A percentile compares a stretch with the other conserved stretches of the same genome.
Conservation (phyloP, 441 rosid species). For the Melastoma candidum region DNA sequence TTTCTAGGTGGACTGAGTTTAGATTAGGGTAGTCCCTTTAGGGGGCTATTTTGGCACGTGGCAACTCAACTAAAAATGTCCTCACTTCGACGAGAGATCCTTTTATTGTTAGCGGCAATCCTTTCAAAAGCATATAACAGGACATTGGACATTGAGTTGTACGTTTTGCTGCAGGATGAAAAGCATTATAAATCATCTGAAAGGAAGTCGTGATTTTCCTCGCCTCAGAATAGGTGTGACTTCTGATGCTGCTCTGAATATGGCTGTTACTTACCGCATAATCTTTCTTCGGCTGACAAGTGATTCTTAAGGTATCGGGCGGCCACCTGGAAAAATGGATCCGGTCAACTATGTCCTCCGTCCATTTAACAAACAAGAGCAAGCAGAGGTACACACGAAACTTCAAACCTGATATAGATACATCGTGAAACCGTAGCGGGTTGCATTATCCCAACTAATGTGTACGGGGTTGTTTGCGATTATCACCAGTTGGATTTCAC, state of each 20-base stretch:
- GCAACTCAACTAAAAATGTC: background rate
- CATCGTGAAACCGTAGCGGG: background rate
- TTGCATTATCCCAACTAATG: background rate
- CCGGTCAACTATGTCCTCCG: constrained; percentile 57
- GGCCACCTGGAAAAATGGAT: constrained; percentile 95
- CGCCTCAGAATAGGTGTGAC: constrained; percentile 78
- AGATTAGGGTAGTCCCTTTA: background rate
- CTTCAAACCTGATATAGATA: background rate
- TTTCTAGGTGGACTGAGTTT: too few relatives aligned
- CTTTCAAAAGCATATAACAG: background rate
- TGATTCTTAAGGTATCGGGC: constrained; percentile 57
- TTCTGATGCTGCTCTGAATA: background rate
- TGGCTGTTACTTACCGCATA: background rate
- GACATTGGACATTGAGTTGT: background rate
- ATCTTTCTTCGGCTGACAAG: background rate
- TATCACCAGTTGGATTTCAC: constrained; percentile 64
- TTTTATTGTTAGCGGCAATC: background rate
- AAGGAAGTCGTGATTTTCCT: constrained; percentile 87
- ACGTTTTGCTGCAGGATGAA: constrained; percentile 44
- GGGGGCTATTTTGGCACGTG: background rate
- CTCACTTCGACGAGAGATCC: background rate
- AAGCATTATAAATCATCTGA: constrained; percentile 72
- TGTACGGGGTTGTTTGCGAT: background rate
- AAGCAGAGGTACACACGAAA: constrained; percentile 44
- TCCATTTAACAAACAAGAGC: constrained; percentile 64